Evolutionary conservation across 148 eudicot genomes (phyloP), one percentile per base, ranked within the genome.

Genomic region (Rhododendron williamsianum): DNA sequence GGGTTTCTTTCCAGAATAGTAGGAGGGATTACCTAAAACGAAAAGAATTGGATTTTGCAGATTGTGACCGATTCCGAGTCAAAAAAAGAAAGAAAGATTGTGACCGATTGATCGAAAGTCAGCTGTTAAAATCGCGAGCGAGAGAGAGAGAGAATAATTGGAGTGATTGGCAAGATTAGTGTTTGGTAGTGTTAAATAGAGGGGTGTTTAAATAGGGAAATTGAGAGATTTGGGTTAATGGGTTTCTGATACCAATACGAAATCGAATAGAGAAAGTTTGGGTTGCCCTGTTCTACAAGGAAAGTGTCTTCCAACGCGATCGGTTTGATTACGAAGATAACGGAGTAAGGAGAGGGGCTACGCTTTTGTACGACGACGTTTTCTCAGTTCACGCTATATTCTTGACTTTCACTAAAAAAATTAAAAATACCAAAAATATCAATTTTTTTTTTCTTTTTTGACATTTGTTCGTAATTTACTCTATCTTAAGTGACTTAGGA

Each of bases 241-340:
- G 84, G 81, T 81, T 86, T 76, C 30, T 46, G 82, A 58, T 27
- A 76, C 46, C 11, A 76, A 86, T 81, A 82, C 88, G 85, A 74
- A 43, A 82, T 45, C 63, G 18, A 46, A 25, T n/a, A 56, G 58
- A n/a, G 36, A 25, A 45, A 54, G 45, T 46, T 78, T 46, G 81
- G 81, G 82, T 80, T 80, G 21, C 63, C 41, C 63, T 49, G 13
- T 27, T 30, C 43, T 15, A 51, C 82, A 79, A 79, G 81, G 81
- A 78, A 78, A 46, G 41, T 16, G 5, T 51, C 82, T 27, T 79
- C 36, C 63, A 27, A 79, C 10, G 82, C 38, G 10, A 5, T 79
- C 82, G 82, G 21, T 79, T 79, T 8, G 58, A 46, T 58, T 21
- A 21, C 30, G 30, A 77, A 43, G 80, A 43, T 48, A 41, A 76